These are phyloP conservation scores for Penicillium subrubescens DNA, from an alignment of 495 filamentous ascomycete genomes.

Conservation along the genomic window DNA sequence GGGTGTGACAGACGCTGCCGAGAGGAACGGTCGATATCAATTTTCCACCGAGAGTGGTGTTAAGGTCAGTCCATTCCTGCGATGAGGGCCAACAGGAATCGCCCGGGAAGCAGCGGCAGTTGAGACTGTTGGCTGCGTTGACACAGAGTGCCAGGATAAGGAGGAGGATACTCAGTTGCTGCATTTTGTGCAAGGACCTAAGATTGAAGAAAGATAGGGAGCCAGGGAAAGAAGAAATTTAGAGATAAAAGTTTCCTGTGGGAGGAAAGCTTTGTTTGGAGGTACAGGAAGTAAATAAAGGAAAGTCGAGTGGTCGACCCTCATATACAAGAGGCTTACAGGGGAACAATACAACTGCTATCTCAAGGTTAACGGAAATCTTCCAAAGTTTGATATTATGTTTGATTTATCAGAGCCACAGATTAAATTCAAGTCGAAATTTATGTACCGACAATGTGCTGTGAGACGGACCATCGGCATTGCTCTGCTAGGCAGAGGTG, in stretches of 20 bases:
- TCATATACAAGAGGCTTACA: neutral
- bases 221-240: neutral
- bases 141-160: neutral
- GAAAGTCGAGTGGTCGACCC: neutral
- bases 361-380: neutral
- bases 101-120: constrained; percentile 33
- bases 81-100: constrained; percentile 35
- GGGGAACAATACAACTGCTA: neutral
- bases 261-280: neutral
- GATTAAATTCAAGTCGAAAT: neutral
- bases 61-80: constrained; percentile 31
- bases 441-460: neutral
- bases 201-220: neutral
- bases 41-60: constrained; percentile 28
- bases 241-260: neutral
- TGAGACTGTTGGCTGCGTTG: no score
- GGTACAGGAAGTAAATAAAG: neutral
- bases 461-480: neutral
- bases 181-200: neutral
- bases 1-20: constrained; percentile 38
- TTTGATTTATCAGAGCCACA: neutral
- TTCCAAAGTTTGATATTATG: neutral
- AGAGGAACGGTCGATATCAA: constrained; percentile 39
- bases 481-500: neutral
- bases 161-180: neutral